Evolutionary conservation across 139 green algal genomes (phyloP).

Genomic region (Klebsormidium nitens): DNA sequence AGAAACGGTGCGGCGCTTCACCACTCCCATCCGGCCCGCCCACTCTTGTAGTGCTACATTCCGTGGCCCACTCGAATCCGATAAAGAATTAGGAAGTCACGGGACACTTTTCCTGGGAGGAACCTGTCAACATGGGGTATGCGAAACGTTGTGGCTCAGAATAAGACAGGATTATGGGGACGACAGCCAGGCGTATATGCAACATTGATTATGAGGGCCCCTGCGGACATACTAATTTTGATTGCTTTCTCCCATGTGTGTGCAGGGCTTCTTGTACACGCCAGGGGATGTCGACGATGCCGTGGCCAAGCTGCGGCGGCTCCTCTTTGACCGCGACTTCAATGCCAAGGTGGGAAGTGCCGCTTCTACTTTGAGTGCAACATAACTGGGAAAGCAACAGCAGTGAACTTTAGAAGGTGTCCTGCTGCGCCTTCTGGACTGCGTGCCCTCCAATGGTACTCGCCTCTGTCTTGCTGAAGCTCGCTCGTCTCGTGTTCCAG

Average conservation of each 20-base stretch:
- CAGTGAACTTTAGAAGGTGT: not conserved
- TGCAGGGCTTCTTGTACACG: conserved; percentile 9
- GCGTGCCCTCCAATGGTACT: no score
- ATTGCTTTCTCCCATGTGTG: no score
- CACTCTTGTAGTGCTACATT: not conserved
- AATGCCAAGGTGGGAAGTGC: not conserved
- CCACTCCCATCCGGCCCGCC: not conserved
- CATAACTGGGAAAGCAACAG: not conserved
- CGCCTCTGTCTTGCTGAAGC: no score
- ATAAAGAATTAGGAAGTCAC: not conserved
- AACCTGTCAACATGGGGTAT: no score
- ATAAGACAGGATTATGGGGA: no score
- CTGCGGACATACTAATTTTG: no score
- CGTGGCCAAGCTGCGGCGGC: conserved; percentile 11
- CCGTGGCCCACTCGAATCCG: not conserved
- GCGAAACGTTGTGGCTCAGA: no score
- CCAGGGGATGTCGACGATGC: conserved; percentile 15
- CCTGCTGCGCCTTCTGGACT: not conserved
- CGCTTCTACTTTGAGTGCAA: not conserved
- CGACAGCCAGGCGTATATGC: no score
- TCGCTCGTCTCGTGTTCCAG: conserved; percentile 9
- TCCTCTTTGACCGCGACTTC: not conserved
- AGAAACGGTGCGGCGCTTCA: not conserved
- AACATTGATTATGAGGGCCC: no score
- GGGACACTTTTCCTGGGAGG: no score